Percentiles rank a stretch among this genome's conserved stretches.
These are phyloP conservation scores for Hypholoma sublateritium DNA, from an alignment of 768 basidiomycete genomes.

Conservation along the genomic window DNA sequence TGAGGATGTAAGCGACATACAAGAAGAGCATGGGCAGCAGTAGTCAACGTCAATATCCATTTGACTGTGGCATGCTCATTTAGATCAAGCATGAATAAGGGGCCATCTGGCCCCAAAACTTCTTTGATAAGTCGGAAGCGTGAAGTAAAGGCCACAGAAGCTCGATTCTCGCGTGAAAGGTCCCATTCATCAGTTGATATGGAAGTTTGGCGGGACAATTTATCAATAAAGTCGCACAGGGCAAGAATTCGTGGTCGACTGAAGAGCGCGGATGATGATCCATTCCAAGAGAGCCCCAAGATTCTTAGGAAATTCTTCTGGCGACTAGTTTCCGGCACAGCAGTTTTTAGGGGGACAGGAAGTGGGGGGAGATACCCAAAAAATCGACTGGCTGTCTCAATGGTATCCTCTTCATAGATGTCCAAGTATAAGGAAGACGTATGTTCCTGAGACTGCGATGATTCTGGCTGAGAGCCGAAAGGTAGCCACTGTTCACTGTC, in stretches of 20 bases:
- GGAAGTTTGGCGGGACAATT: not conserved
- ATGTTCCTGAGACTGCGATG: no score
- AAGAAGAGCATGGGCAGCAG: not conserved
- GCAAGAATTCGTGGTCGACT: not conserved
- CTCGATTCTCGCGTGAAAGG: not conserved
- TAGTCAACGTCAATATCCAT: not conserved
- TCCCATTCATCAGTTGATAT: not conserved
- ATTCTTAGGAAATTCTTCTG: not conserved
- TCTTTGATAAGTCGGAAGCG: not conserved
- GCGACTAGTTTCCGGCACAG: not conserved
- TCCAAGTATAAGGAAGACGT: not conserved
- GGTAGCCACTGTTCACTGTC: not conserved
- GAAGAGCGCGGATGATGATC: not conserved
- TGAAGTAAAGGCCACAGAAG: not conserved
- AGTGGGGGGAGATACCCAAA: not conserved
- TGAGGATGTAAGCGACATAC: not conserved
- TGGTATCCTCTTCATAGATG: not conserved
- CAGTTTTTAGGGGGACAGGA: not conserved
- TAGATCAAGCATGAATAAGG: not conserved
- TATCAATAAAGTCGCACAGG: not conserved
- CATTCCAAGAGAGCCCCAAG: not conserved
- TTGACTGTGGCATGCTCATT: not conserved
- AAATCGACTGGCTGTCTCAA: not conserved
- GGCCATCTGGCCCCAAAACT: not conserved
- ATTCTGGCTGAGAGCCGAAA: not conserved